Conservation (phyloP, 495 filamentous ascomycete genomes). For the Astrothelium macrocarpum region DNA sequence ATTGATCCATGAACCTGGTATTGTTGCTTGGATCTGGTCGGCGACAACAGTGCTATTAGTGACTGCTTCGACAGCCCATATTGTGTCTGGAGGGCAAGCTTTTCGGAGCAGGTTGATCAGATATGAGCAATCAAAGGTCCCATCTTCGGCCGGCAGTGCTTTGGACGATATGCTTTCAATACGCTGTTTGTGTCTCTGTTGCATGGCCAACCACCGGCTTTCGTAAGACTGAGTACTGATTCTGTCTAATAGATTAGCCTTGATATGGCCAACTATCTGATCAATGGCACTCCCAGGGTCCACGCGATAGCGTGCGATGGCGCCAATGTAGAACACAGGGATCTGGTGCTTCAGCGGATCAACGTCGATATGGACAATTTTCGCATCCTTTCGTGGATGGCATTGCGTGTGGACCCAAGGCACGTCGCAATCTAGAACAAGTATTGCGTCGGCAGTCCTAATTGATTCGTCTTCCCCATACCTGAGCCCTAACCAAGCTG, state of each 20-base stretch:
- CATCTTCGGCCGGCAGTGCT: slow-evolving; percentile 47
- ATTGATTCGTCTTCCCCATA: slow-evolving; percentile 71
- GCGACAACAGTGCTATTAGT: slow-evolving; percentile 71
- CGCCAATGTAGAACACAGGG: slow-evolving; percentile 62
- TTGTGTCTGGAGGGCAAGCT: slow-evolving; percentile 55
- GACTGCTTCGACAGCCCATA: slow-evolving; percentile 86
- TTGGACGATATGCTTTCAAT: slow-evolving; percentile 48
- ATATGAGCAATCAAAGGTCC: slow-evolving; percentile 59
- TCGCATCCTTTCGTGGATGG: slow-evolving; percentile 28
- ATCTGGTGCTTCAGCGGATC: slow-evolving; percentile 36
- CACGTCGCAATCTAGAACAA: slow-evolving; percentile 77
- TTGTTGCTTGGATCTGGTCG: slow-evolving; percentile 64
- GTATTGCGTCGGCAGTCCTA: slow-evolving; percentile 68
- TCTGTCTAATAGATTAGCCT: slow-evolving; percentile 33
- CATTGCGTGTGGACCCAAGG: slow-evolving; percentile 57
- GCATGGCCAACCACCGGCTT: slow-evolving; percentile 47
- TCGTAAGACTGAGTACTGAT: slow-evolving; percentile 24
- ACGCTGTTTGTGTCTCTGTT: slow-evolving; percentile 48
- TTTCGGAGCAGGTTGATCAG: slow-evolving; percentile 56
- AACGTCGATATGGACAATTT: slow-evolving; percentile 33
- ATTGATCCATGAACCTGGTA: slow-evolving; percentile 82
- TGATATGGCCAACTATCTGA: slow-evolving; percentile 52
- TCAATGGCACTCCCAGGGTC: slow-evolving; percentile 61
- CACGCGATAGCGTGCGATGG: slow-evolving; percentile 64
- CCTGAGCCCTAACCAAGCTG: slow-evolving; percentile 60